phyloP scores from a whole-genome alignment of 2,329 filamentous ascomycete species.

The Botrytis elliptica region DNA sequence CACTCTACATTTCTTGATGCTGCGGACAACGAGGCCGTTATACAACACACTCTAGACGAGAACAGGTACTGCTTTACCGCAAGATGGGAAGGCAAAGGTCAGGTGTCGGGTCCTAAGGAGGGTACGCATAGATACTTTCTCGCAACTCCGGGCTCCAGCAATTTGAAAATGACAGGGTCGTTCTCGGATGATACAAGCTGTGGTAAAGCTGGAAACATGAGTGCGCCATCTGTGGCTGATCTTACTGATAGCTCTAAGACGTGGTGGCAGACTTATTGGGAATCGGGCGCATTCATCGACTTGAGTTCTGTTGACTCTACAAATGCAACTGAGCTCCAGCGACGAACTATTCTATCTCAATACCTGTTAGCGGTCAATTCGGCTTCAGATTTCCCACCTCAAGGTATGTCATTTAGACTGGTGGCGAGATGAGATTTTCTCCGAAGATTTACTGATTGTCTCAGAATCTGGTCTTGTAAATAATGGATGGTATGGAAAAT shows the following conservation, averaged over 20 bases:
- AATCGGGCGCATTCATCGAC: constrained; percentile 45
- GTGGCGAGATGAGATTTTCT: too few species aligned
- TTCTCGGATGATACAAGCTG: neutral
- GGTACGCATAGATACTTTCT: constrained; percentile 33
- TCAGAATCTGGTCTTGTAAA: constrained; percentile 47
- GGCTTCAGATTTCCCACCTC: constrained; percentile 41
- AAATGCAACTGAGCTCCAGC: constrained; percentile 45
- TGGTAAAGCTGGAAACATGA: neutral
- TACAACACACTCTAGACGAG: constrained; percentile 43
- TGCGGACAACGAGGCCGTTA: constrained; percentile 34
- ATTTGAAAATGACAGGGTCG: neutral
- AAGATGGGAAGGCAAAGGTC: constrained; percentile 27
- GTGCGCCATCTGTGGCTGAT: neutral
- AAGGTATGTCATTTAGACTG: constrained; percentile 26
- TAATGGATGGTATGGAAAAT: constrained; percentile 49
- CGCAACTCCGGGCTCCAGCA: neutral
- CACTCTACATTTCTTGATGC: constrained; percentile 41
- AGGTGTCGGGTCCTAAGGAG: constrained; percentile 24
- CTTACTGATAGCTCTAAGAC: constrained; percentile 21
- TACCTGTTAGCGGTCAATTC: constrained; percentile 47
- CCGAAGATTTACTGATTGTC: neutral
- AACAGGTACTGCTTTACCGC: constrained; percentile 42
- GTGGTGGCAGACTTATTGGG: constrained; percentile 38
- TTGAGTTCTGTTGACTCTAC: constrained; percentile 41
- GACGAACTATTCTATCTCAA: constrained; percentile 46